These are phyloP conservation scores for Botrytis aclada DNA, from an alignment of 2,329 filamentous ascomycete genomes.

Conservation along the genomic window DNA sequence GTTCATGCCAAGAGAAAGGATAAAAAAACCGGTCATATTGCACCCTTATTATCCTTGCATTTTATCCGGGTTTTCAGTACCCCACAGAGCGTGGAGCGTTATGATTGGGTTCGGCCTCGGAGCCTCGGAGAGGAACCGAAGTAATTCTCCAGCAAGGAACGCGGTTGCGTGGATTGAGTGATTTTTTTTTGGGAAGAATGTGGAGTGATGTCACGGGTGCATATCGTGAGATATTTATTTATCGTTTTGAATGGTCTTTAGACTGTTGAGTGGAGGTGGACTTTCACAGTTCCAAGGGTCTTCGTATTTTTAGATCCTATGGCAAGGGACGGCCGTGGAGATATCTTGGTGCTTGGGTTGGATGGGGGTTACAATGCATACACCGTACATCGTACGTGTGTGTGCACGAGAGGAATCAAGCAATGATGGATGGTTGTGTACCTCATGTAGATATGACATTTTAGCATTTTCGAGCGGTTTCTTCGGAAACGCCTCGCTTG, in stretches of 20 bases:
- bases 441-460: not conserved
- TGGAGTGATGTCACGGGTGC: slow-evolving; percentile 6
- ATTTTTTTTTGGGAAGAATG: not conserved
- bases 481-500: not conserved
- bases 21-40: not conserved
- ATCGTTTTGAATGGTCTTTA: not conserved
- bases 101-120: slow-evolving; percentile 2
- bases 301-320: not conserved
- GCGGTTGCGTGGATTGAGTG: not conserved
- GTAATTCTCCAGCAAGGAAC: not conserved
- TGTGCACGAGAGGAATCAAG: not conserved
- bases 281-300: not conserved
- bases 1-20: not conserved
- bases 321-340: not conserved
- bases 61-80: not conserved
- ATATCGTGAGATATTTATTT: not conserved
- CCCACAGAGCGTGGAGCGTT: not conserved
- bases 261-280: not conserved
- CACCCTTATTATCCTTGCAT: slow-evolving; percentile 4
- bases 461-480: not conserved
- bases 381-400: not conserved
- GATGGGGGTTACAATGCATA: slow-evolving; percentile 2
- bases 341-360: not conserved
- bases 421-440: not conserved
- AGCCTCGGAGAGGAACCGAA: not conserved